These are phyloP conservation scores for Luzula sylvatica DNA, from an alignment of 176 grass and related monocot species.

Conservation along the genomic window DNA sequence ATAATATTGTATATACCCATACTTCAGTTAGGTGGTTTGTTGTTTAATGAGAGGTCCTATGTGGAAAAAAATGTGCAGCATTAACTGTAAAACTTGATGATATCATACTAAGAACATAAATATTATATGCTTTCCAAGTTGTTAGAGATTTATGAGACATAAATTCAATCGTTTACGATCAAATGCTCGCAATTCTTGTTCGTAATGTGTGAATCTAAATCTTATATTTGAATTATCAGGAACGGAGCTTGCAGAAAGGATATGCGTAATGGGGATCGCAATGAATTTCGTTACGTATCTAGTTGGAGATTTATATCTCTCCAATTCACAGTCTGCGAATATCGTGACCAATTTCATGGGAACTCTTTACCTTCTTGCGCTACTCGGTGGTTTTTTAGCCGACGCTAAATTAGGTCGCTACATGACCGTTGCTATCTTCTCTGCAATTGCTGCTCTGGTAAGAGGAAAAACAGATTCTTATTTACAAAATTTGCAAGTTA, in stretches of 20 bases:
- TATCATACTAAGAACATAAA: too few species aligned
- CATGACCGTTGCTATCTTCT: constrained; percentile 26
- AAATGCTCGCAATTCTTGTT: too few species aligned
- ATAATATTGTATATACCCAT: too few species aligned
- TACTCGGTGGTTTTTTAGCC: constrained; percentile 50
- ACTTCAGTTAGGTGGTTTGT: too few species aligned
- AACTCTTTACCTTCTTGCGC: constrained; percentile 54
- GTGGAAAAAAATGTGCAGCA: too few species aligned
- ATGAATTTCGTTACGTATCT: constrained; percentile 69
- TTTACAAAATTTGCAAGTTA: too few species aligned
- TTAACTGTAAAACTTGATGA: too few species aligned
- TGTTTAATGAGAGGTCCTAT: too few species aligned
- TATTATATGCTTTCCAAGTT: too few species aligned
- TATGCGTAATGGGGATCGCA: constrained; percentile 56
- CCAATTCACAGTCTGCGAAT: constrained; percentile 37
- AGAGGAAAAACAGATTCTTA: background rate
- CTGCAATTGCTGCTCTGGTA: constrained; percentile 29
- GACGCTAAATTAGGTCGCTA: constrained; percentile 52
- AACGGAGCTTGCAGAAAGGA: constrained; percentile 41
- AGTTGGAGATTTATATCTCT: constrained; percentile 46
- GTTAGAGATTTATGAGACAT: too few species aligned
- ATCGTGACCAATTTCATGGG: constrained; percentile 64
- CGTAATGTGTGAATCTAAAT: too few species aligned
- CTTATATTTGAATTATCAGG: constrained; percentile 6
- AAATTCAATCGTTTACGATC: too few species aligned